Evolutionary conservation across 768 basidiomycete species (phyloP), one percentile per base, ranked within the genome.

Genomic region (Asterophora parasitica): DNA sequence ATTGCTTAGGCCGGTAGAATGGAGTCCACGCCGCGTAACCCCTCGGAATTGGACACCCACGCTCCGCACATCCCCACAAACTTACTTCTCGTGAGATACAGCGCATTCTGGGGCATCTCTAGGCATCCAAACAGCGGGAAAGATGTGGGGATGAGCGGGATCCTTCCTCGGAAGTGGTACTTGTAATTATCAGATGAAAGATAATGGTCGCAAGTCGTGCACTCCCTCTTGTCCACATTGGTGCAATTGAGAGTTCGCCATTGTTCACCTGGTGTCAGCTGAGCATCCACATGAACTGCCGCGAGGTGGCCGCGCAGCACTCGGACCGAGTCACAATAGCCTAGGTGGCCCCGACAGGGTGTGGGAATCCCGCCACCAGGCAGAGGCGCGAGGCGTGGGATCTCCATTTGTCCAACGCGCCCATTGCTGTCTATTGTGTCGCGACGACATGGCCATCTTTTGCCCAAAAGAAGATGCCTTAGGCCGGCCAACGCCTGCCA

Each of bases 191-290:
- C 39, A 27, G 23, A 26, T 27, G n/a, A 15, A 23, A 23, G 23
- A 23, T 23, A 3, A 23, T 23, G 23, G 23, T 23, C 23, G 23
- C n/a, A n/a, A n/a, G n/a, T 23, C 23, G 3, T 23, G 23, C 23
- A 23, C 23, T 23, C 23, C 23, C 23, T 23, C 6, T 3, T 23
- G 23, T 39, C 11, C 13, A 35, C 13, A n/a, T 20, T 20, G n/a
- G n/a, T n/a, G n/a, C n/a, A n/a, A n/a, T n/a, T n/a, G n/a, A n/a
- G n/a, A n/a, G n/a, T n/a, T n/a, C n/a, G n/a, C n/a, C n/a, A n/a
- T n/a, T n/a, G n/a, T n/a, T n/a, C n/a, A n/a, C n/a, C n/a, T 11
- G 19, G 38, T 27, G 39, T 32, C 42, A 42, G 30, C 42, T 42
- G 42, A 42, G 9, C 28, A 2, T 31, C 30, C 30, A 31, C 30